Base-by-base conservation (phyloP, 169 alveolate genomes). In the Eimeria nieschulzi region DNA sequence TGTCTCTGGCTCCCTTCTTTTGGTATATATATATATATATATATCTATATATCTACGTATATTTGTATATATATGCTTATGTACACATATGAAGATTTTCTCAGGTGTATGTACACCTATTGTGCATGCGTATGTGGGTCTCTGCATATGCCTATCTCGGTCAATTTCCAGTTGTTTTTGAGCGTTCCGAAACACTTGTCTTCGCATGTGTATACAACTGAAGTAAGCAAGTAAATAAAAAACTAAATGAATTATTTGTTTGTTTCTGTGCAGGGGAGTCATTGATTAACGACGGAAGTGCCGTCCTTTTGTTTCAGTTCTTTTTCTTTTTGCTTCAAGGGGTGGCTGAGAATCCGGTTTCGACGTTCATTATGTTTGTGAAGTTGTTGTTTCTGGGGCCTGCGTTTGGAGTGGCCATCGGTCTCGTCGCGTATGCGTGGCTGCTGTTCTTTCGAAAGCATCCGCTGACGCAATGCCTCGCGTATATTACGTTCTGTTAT, bases 241-340 rank as follows among this genome's bases (percentile, higher is more conserved):
- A 33, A 33, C 0, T 33, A 33, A 33, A 33, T 33, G n/a, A 33
- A 33, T 33, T 26, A 7, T 25, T 83, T 9, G 39, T 51, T 9
- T 19, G 9, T 53, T 79, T 72, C 23, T 19, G 7, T 71, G 33
- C 70, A 73, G 75, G 92, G 39, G 98, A 96, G 91, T 95, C 98
- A 5, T 87, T 96, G 79, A 96, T 96, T 68, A 96, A 96, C 92
- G 98, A 96, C 84, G 98, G 98, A 33, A 93, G 97, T 46, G 95
- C 98, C 2, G 97, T 96, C 26, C 90, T 96, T 70, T 83, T 96
- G 78, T 96, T 96, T 91, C 98, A 96, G 84, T 96, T 96, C 83
- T 96, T 96, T 83, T 95, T 95, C 94, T 92, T 94, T 75, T 78
- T 96, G 86, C 87, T 95, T 19, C 94, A 94, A 5, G 97, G 97